Conservation (phyloP, 169 alveolate genomes). For the Plasmodium malariae region DNA sequence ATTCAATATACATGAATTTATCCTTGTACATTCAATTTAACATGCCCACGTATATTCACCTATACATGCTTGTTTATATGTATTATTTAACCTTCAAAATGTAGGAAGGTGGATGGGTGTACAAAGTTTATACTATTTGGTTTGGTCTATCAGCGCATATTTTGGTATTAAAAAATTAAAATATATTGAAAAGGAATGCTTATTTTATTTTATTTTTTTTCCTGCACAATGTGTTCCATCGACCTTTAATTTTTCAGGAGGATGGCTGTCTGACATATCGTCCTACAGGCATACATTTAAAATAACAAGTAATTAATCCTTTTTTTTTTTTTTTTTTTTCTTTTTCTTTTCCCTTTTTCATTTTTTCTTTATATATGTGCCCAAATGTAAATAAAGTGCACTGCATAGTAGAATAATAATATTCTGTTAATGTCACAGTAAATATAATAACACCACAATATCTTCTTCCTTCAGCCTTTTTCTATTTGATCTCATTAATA, state of each 20-base stretch:
- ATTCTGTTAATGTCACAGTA: background rate
- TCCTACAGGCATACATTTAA: slow-evolving; percentile 75
- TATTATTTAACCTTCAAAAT: background rate
- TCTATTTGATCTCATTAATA: slow-evolving; percentile 53
- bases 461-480: slow-evolving; percentile 27
- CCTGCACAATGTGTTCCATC: too few relatives aligned
- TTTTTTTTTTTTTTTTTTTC: background rate
- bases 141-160: slow-evolving; percentile 73
- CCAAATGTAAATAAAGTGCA: too few relatives aligned
- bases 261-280: slow-evolving; percentile 75
- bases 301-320: slow-evolving; percentile 59
- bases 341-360: slow-evolving; percentile 26
- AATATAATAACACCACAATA: background rate
- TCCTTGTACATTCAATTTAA: too few relatives aligned
- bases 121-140: slow-evolving; percentile 67
- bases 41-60: background rate
- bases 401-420: too few relatives aligned
- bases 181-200: too few relatives aligned
- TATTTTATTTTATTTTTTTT: too few relatives aligned
- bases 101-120: slow-evolving; percentile 74
- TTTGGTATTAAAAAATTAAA: slow-evolving; percentile 28
- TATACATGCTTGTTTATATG: background rate
- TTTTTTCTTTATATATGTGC: too few relatives aligned
- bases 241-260: slow-evolving; percentile 33
- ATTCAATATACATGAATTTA: too few relatives aligned